Conservation (phyloP, 352 stramenopile genomes). For the Phytopythium ostracodes region DNA sequence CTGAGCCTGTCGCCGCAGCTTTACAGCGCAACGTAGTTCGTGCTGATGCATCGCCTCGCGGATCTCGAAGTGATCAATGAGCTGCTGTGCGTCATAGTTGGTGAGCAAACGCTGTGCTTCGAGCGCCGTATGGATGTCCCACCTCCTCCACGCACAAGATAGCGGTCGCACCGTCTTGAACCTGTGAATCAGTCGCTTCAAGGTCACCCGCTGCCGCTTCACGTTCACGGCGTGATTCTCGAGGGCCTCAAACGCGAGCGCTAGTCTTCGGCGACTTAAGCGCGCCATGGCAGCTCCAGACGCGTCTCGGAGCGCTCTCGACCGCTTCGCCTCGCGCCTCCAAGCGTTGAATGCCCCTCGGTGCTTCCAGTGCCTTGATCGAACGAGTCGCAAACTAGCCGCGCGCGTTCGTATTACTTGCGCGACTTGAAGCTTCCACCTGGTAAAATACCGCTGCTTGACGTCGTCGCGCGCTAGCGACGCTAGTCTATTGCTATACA, state of each 20-base stretch:
- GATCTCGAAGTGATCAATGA: neutral
- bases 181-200: neutral
- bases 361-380: neutral
- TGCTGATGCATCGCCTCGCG: neutral
- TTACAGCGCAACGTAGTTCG: neutral
- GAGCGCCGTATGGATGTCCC: neutral
- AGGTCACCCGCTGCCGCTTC: neutral
- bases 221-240: neutral
- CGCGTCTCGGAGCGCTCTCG: neutral
- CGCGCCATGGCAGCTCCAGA: neutral
- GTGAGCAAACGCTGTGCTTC: neutral
- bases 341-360: neutral
- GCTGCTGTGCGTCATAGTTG: neutral
- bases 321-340: neutral
- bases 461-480: neutral
- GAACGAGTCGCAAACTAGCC: neutral
- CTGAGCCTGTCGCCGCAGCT: constrained; percentile 1
- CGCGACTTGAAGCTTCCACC: neutral
- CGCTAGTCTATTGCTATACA: neutral
- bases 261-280: neutral
- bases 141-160: neutral
- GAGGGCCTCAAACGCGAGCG: neutral
- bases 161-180: neutral
- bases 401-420: neutral
- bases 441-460: neutral